A percentile compares a stretch with the other conserved stretches of the same genome.
phyloP scores from a whole-genome alignment of 2,329 filamentous ascomycete species.

The Trichoderma sp. region DNA sequence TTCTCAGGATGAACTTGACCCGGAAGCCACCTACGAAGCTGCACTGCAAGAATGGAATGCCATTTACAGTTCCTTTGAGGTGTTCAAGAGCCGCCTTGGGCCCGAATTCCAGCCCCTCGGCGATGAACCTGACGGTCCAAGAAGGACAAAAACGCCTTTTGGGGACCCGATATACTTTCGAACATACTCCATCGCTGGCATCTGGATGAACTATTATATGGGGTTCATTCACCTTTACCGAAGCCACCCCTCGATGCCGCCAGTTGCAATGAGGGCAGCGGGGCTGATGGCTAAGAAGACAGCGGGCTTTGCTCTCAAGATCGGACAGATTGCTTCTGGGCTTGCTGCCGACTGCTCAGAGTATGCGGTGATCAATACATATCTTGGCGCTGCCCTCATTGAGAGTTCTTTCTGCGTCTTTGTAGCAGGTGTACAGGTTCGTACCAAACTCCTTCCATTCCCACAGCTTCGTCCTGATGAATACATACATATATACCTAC shows the following conservation, averaged over 20 bases:
- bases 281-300: slow-evolving; percentile 75
- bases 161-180: slow-evolving; percentile 79
- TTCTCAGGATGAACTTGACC: slow-evolving; percentile 54
- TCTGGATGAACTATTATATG: slow-evolving; percentile 89
- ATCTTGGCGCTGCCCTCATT: slow-evolving; percentile 77
- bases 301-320: slow-evolving; percentile 66
- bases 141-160: slow-evolving; percentile 67
- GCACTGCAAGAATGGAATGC: slow-evolving; percentile 77
- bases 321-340: slow-evolving; percentile 80
- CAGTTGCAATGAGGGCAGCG: slow-evolving; percentile 84
- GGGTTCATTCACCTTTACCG: slow-evolving; percentile 80
- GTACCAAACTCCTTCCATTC: neutral
- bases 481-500: neutral
- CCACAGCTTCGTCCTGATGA: neutral
- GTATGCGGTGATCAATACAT: slow-evolving; percentile 67
- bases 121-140: slow-evolving; percentile 62
- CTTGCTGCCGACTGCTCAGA: slow-evolving; percentile 57
- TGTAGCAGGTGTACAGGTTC: slow-evolving; percentile 76
- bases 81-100: slow-evolving; percentile 66
- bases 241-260: slow-evolving; percentile 86
- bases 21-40: slow-evolving; percentile 63
- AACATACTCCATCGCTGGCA: slow-evolving; percentile 80
- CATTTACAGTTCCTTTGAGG: slow-evolving; percentile 70
- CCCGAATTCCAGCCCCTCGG: slow-evolving; percentile 75
- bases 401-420: slow-evolving; percentile 83